These are phyloP conservation scores for Eragrostis nindensis DNA, from an alignment of 176 grass and related monocot species.

Conservation along the genomic window DNA sequence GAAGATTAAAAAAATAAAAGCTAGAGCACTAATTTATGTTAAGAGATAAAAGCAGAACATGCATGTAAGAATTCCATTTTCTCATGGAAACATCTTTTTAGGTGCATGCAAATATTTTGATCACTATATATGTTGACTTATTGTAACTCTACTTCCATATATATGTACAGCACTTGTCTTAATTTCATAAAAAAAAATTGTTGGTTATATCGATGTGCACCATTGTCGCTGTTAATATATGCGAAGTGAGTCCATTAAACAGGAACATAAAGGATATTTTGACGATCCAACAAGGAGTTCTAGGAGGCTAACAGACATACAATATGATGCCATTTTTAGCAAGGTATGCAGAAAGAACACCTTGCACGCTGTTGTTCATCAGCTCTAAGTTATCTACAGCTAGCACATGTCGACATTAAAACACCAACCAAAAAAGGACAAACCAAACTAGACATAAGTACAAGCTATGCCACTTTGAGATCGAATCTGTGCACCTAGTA, in stretches of 20 bases:
- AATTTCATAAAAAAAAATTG: neutral
- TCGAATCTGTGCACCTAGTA: neutral
- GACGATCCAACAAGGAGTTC: slow-evolving; percentile 1
- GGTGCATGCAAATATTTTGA: slow-evolving; percentile 5
- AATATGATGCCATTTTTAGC: slow-evolving; percentile 2
- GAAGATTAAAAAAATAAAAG: neutral
- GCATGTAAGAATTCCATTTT: neutral
- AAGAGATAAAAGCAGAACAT: no score
- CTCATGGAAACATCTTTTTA: neutral
- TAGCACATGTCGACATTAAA: neutral
- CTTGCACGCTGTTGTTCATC: neutral
- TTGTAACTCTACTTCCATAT: neutral
- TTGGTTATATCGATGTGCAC: neutral
- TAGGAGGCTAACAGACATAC: neutral
- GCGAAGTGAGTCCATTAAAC: neutral
- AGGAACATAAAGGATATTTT: slow-evolving; percentile 1
- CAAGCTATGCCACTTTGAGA: neutral
- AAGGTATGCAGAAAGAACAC: neutral
- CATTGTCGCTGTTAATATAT: neutral
- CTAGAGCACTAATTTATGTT: neutral
- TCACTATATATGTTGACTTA: neutral
- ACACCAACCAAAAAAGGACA: neutral
- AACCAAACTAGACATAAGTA: neutral
- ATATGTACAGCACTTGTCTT: neutral
- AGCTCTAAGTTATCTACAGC: neutral